A percentile compares a stretch with the other conserved stretches of the same genome.
phyloP scores from a whole-genome alignment of 2,329 filamentous ascomycete genomes.

The Fusarium tupiense region DNA sequence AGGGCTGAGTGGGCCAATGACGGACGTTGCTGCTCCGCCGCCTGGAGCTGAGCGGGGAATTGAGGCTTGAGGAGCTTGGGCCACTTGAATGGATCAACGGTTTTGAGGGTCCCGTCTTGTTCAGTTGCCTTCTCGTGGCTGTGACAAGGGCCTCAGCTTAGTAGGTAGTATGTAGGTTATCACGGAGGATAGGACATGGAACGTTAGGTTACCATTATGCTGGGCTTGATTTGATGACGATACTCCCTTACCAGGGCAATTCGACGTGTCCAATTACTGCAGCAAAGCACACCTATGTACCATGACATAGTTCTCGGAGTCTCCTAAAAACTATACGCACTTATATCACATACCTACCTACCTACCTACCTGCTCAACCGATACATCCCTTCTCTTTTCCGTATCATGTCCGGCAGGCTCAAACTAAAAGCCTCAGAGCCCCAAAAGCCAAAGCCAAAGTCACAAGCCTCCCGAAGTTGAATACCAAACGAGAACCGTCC shows the following conservation, averaged over 20 bases:
- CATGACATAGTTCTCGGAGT: background rate
- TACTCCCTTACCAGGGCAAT: background rate
- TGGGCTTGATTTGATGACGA: constrained; percentile 1
- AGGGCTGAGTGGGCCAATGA: constrained; percentile 25
- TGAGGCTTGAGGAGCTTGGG: constrained; percentile 35
- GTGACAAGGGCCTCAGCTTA: constrained; percentile 15
- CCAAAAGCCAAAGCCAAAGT: background rate
- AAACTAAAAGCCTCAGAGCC: background rate
- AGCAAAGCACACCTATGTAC: background rate
- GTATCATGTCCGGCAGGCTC: constrained; percentile 6
- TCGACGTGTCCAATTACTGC: background rate
- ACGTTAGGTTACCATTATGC: background rate
- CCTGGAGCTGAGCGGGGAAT: constrained; percentile 14
- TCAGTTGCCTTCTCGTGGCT: constrained; percentile 16
- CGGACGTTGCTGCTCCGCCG: constrained; percentile 11
- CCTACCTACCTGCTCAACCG: background rate
- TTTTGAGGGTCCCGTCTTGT: background rate
- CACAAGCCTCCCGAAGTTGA: constrained; percentile 11
- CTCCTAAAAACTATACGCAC: background rate
- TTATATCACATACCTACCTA: constrained; percentile 2
- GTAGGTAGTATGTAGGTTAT: background rate
- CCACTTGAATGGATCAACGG: constrained; percentile 6
- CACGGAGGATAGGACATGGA: background rate
- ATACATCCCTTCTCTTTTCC: background rate
- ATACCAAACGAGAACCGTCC: constrained; percentile 20